Evolutionary conservation across 495 filamentous ascomycete species (phyloP), one percentile per base, ranked within the genome.

Genomic region (Penicillium argentinense): DNA sequence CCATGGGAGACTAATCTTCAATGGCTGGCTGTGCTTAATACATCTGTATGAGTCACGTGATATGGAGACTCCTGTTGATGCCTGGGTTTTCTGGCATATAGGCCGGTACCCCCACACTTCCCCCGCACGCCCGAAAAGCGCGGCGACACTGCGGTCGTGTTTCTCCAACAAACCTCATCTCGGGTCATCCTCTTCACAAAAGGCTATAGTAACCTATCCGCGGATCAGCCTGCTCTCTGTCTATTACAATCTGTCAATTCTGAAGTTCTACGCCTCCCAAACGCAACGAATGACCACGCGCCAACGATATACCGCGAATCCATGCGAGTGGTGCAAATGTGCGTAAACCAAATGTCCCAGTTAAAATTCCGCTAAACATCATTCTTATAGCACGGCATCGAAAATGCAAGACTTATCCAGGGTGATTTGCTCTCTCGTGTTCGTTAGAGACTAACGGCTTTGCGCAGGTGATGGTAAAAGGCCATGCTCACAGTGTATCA

Each of bases 401-500:
- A 41, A 48, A 48, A 48, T 48, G 45, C 36, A 47, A 28, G n/a
- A n/a, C n/a, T n/a, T n/a, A n/a, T n/a, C n/a, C n/a, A n/a, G n/a
- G n/a, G 9, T 18, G 12, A 17, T 9, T 12, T 11, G 7, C 9
- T 27, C 9, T 39, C 14, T 12, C 16, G 11, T 17, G 17, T 3
- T 27, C n/a, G 17, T 4, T 14, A 9, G 7, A 19, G 4, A 21
- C 32, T 42, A 26, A 48, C 28, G 11, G 1, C 19, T 24, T 16
- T 23, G 12, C 2, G 4, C 13, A 48, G 45, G 45, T 42, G 45
- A 42, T 33, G 38, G 45, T 3, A 36, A 48, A 34, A 41, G 45
- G 17, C 45, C 38, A 16, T 48, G 45, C 27, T 40, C 45, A 18
- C 27, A 39, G n/a, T 48, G 45, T 11, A 32, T 48, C 37, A 48